A percentile compares a stretch with the other conserved stretches of the same genome.
Conservation (phyloP, 2,329 filamentous ascomycete species). For the Cercospora janseana region DNA sequence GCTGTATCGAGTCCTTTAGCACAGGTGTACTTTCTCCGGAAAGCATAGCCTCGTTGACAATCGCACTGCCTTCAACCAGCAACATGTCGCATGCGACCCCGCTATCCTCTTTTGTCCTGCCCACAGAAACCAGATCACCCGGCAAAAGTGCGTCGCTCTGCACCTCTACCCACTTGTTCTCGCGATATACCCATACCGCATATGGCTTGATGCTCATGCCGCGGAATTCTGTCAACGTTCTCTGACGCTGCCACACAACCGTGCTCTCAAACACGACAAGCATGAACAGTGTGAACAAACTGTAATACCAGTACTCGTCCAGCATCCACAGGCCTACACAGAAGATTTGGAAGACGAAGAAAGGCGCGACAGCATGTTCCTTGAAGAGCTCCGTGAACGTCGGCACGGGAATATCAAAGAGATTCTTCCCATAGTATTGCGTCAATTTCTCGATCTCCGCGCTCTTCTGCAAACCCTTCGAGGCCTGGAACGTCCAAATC, state of each 20-base stretch:
- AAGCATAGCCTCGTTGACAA: slow-evolving; percentile 99
- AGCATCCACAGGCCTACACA: slow-evolving; percentile 98
- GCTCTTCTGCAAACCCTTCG: slow-evolving; percentile 69
- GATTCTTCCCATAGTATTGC: slow-evolving; percentile 93
- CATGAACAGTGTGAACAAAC: slow-evolving; percentile 98
- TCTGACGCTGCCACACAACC: slow-evolving; percentile 97
- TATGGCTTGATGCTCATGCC: slow-evolving; percentile 99
- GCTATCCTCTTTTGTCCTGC: slow-evolving; percentile 91
- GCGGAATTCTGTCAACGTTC: slow-evolving; percentile 92
- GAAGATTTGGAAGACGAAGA: slow-evolving; percentile 99
- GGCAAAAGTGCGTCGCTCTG: slow-evolving; percentile 89
- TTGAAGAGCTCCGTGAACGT: slow-evolving; percentile 95
- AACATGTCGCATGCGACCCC: slow-evolving; percentile 98
- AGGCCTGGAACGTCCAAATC: slow-evolving; percentile 75
- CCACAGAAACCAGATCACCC: slow-evolving; percentile 88
- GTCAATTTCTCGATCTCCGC: slow-evolving; percentile 77
- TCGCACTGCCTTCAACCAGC: slow-evolving; percentile 87
- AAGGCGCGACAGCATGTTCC: slow-evolving; percentile 96
- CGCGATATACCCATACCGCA: slow-evolving; percentile 84
- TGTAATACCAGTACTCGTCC: slow-evolving; percentile 99
- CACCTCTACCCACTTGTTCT: slow-evolving; percentile 83
- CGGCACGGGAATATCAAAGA: slow-evolving; percentile 95
- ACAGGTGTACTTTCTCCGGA: slow-evolving; percentile 97
- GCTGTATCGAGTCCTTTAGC: slow-evolving; percentile 90
- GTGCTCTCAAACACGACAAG: slow-evolving; percentile 96